Evolutionary conservation across 1,139 yeast species (phyloP), one percentile per base, ranked within the genome.

Genomic region (Pichia sp.): DNA sequence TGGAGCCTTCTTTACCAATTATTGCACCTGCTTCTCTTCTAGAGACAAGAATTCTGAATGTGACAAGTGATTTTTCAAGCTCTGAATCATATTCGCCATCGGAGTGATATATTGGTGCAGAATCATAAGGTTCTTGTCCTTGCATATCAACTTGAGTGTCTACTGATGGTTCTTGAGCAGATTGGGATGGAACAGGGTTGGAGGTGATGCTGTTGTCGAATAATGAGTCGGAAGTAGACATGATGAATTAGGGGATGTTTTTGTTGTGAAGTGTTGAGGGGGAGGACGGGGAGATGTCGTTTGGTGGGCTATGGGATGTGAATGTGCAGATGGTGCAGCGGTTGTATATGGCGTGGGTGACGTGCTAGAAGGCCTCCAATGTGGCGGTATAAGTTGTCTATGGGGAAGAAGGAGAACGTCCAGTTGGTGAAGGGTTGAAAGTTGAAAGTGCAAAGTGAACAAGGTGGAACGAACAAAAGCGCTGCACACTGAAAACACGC

Each of bases 11-110:
- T 51, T 83, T 84, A 32, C 96, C 96, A 52, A 87, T 87, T 45
- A 87, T 76, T 45, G 88, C 83, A 15, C 96, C 96, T 12, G 95
- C 88, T 59, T 87, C 96, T 55, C 82, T 83, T 39, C 93, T 76
- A 11, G 93, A 76, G 17, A 87, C 85, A 30, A 87, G 66, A 2
- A 87, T 74, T 48, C 96, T 69, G 54, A 66, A 71, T 40, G 74
- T 74, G 42, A 74, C 69, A 39, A 73, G 63, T 9, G 65, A 58
- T 23, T 52, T 52, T 15, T 53, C 52, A 11, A 55, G 40, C 30
- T 52, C 52, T 29, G 47, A 46, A 22, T 22, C 20, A 13, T 13
- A 23, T 14, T 25, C 27, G 4, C 16, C 18, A 5, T 25, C 6
- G 11, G 16, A 9, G 14, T 25, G 18, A 25, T 25, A n/a, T 14